phyloP scores from a whole-genome alignment of 139 green algal genomes.

The Desmodesmus armatus region DNA sequence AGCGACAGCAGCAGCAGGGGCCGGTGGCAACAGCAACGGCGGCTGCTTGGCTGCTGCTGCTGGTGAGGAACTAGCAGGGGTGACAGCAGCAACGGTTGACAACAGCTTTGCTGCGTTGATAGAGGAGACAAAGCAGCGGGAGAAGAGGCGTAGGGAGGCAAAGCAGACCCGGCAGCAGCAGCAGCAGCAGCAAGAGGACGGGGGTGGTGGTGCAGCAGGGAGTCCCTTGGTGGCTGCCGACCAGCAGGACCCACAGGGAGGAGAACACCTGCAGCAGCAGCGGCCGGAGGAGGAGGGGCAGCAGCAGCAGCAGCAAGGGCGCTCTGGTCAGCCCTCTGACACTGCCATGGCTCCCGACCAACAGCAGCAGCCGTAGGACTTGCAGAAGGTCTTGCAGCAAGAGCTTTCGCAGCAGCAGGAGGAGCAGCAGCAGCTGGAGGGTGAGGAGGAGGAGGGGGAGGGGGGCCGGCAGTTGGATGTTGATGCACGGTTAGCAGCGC shows the following conservation, averaged over 20 bases:
- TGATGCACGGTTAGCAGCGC: no score
- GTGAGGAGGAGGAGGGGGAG: no score
- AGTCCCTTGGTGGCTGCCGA: no score
- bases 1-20: not conserved
- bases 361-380: not conserved
- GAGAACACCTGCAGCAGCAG: no score
- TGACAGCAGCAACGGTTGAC: not conserved
- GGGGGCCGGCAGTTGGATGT: no score
- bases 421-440: not conserved
- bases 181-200: not conserved
- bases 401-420: not conserved
- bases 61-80: not conserved
- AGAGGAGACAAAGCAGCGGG: slow-evolving; percentile 1
- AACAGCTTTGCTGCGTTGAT: slow-evolving; percentile 31
- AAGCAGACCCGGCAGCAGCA: not conserved
- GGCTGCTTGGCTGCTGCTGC: no score
- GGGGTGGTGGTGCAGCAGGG: no score
- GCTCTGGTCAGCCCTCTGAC: not conserved
- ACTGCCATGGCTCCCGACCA: not conserved
- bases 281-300: not conserved
- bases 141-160: not conserved
- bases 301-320: not conserved
- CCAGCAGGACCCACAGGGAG: no score
- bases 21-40: not conserved
- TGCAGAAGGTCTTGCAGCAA: not conserved